Evolutionary conservation across 2,329 filamentous ascomycete genomes (phyloP).

Genomic region (Thermoascus crustaceus): DNA sequence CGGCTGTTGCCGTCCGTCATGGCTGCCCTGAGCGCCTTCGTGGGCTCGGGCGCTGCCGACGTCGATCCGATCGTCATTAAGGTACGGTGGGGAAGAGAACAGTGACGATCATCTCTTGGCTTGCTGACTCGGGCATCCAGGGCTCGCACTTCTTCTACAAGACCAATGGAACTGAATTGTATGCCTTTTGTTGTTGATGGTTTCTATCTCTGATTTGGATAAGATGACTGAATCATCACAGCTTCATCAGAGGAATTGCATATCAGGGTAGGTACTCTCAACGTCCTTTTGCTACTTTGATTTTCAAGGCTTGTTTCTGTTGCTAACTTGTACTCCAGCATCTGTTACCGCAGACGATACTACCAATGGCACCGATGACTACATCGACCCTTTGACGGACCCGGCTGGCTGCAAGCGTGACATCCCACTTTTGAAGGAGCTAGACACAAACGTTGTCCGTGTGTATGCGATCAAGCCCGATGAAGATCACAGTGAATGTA

Average conservation of each 20-base stretch:
- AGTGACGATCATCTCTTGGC: no score
- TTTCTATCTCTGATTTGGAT: conserved; percentile 26
- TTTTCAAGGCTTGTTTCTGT: no score
- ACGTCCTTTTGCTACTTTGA: not conserved
- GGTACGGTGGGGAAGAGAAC: no score
- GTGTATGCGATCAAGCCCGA: conserved; percentile 81
- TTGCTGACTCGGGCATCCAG: conserved; percentile 30
- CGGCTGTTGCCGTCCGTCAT: no score
- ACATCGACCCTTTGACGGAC: conserved; percentile 74
- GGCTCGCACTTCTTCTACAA: conserved; percentile 81
- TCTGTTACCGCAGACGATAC: conserved; percentile 51
- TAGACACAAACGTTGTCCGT: conserved; percentile 83
- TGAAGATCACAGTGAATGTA: conserved; percentile 69
- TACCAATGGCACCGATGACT: conserved; percentile 44
- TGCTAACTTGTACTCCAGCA: no score
- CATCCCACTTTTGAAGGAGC: conserved; percentile 65
- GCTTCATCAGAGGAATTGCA: conserved; percentile 81
- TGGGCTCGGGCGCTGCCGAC: no score
- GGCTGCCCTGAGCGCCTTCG: no score
- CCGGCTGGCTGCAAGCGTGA: conserved; percentile 65
- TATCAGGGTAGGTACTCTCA: conserved; percentile 58
- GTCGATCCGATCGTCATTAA: no score
- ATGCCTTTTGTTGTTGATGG: conserved; percentile 45
- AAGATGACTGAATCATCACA: no score
- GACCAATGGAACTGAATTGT: conserved; percentile 65